phyloP scores from a whole-genome alignment of 1,139 yeast genomes.

The Candida labiduridarum region DNA sequence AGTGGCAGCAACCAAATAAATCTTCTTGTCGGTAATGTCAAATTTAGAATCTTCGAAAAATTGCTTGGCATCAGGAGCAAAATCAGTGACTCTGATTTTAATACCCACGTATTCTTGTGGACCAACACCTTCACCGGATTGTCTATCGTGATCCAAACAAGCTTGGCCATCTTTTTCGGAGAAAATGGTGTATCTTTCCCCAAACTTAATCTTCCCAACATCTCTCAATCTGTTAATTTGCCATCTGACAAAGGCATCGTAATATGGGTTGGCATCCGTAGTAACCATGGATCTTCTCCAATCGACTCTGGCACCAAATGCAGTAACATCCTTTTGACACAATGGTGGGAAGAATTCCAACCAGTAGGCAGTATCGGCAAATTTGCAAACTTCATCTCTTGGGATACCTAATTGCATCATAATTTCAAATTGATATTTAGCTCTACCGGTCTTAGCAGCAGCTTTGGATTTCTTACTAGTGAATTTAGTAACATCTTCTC shows the following conservation, averaged over 20 bases:
- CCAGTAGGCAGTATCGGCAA: constrained; percentile 92
- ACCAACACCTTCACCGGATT: constrained; percentile 93
- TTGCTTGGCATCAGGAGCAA: constrained; percentile 57
- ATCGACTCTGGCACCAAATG: constrained; percentile 92
- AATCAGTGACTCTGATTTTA: constrained; percentile 73
- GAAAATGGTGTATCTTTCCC: constrained; percentile 96
- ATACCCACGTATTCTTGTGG: constrained; percentile 97
- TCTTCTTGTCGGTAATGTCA: constrained; percentile 55
- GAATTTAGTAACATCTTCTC: constrained; percentile 86
- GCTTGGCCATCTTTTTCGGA: constrained; percentile 99
- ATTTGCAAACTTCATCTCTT: constrained; percentile 77
- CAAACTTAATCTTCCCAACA: constrained; percentile 90
- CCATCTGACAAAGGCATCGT: constrained; percentile 96
- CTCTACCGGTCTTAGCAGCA: constrained; percentile 89
- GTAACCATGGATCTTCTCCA: constrained; percentile 98
- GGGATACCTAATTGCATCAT: constrained; percentile 92
- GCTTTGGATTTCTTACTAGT: constrained; percentile 92
- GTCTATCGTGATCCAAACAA: constrained; percentile 99
- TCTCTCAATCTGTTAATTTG: constrained; percentile 89
- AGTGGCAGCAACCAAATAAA: constrained; percentile 92
- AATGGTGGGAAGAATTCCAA: constrained; percentile 88
- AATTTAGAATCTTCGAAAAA: constrained; percentile 48
- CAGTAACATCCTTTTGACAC: constrained; percentile 77
- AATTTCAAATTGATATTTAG: constrained; percentile 93
- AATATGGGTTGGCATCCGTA: constrained; percentile 93